Evolutionary conservation across 2,329 filamentous ascomycete genomes (phyloP).

Genomic region (Chaetomium olivaceum): DNA sequence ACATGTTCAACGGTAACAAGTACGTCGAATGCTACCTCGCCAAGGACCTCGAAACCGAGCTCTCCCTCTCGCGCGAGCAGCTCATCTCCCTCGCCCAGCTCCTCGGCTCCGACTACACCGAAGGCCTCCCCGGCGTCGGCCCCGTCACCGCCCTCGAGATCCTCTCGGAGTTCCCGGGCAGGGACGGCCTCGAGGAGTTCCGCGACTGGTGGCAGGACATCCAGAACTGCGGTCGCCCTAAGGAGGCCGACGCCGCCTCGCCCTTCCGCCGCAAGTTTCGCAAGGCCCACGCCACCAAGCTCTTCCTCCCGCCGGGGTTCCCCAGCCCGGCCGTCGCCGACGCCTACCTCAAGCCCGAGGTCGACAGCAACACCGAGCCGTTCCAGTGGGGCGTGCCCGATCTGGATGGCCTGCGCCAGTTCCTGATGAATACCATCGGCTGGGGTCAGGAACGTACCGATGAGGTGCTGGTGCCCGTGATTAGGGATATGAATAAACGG

Average conservation of each 20-base stretch:
- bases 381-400: constrained; percentile 98
- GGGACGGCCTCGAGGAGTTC: constrained; percentile 68
- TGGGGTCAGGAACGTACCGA: constrained; percentile 92
- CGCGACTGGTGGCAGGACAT: constrained; percentile 83
- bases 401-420: constrained; percentile 77
- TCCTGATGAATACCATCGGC: constrained; percentile 88
- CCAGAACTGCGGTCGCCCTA: constrained; percentile 66
- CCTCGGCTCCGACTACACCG: constrained; percentile 91
- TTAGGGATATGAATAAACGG: constrained; percentile 89
- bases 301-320: constrained; percentile 81
- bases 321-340: constrained; percentile 75
- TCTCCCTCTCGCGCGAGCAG: constrained; percentile 81
- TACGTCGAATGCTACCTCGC: constrained; percentile 94
- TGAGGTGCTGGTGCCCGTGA: constrained; percentile 92
- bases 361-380: constrained; percentile 72
- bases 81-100: constrained; percentile 89
- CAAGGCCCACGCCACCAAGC: constrained; percentile 73
- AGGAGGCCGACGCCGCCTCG: constrained; percentile 59
- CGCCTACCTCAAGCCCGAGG: constrained; percentile 84
- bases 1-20: constrained; percentile 99
- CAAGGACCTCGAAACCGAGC: constrained; percentile 81
- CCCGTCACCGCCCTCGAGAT: constrained; percentile 95
- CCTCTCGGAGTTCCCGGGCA: constrained; percentile 77
- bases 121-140: constrained; percentile 85
- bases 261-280: constrained; percentile 85